Evolutionary conservation across 176 grass and related monocot genomes (phyloP).

Genomic region (Paspalum vaginatum): DNA sequence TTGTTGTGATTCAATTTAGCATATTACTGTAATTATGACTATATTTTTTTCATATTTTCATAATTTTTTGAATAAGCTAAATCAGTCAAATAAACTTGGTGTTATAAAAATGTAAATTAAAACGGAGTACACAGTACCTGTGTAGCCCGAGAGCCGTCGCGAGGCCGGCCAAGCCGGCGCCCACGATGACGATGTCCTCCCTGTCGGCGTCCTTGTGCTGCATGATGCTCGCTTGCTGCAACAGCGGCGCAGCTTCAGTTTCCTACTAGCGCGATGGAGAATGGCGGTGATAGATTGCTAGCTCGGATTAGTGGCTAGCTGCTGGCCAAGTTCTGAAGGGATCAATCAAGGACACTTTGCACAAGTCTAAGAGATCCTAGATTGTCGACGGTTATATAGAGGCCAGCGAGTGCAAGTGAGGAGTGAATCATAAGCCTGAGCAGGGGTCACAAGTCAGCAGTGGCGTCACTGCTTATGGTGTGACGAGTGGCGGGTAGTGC

Average conservation of each 20-base stretch:
- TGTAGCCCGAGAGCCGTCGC: slow-evolving; percentile 67
- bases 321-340: background rate
- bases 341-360: background rate
- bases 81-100: too few relatives aligned
- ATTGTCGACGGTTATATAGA: background rate
- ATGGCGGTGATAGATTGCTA: too few relatives aligned
- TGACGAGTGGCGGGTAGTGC: background rate
- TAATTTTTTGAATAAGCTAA: too few relatives aligned
- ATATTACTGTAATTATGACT: too few relatives aligned
- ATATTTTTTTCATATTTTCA: too few relatives aligned
- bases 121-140: too few relatives aligned
- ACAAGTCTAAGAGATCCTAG: background rate
- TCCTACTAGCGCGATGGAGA: background rate
- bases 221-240: slow-evolving; percentile 29
- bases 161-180: slow-evolving; percentile 70
- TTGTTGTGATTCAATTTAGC: too few relatives aligned
- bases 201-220: slow-evolving; percentile 33
- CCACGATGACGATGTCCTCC: slow-evolving; percentile 65
- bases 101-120: too few relatives aligned
- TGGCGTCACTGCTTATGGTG: slow-evolving; percentile 36
- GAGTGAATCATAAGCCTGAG: too few relatives aligned
- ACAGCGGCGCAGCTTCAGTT: background rate
- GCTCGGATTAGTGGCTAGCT: too few relatives aligned
- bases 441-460: background rate
- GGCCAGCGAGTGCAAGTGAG: background rate